Evolutionary conservation across 2,329 filamentous ascomycete genomes (phyloP), one percentile per base, ranked within the genome.

Genomic region (Microascus cirrosus): DNA sequence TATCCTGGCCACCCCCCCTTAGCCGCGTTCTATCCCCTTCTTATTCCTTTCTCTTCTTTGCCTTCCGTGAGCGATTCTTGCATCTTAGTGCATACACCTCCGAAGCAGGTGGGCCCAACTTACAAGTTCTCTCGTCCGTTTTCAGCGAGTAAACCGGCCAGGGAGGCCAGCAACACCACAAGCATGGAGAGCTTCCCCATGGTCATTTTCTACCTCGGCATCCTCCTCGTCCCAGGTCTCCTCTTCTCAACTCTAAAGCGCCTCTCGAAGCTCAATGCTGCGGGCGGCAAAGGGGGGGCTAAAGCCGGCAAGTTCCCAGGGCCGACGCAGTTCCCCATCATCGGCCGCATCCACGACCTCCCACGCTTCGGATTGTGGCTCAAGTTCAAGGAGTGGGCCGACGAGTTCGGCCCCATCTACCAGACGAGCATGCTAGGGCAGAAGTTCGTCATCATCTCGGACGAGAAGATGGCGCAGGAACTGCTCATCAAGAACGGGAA

Each of bases 351-450:
- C 15, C 76, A 78, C 61, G 77, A 79, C 60, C 62, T 79, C 1
- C 73, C 76, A 10, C 70, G 73, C 50, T 73, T 76, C 59, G 66
- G 67, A 24, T 67, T 78, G 64, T 79, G 76, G 77, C 71, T 77
- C 62, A 79, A 78, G 66, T 77, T 79, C 65, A 74, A 75, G 62
- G 73, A 76, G 61, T 76, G 74, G 74, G 72, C 71, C 13, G 69
- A 74, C 56, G 65, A 66, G 20, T 68, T 71, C 54, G 74, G 74
- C 0, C 73, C 74, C 2, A 75, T 77, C 60, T 77, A 73, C 63
- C 68, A 75, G 63, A 75, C 72, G 5, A 70, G 67, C 52, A 70
- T 71, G 57, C 63, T 72, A 36, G 67, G 71, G 48, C 67, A 72
- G 60, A 71, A 67, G 34, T 75, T 76, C 59, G 62, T 76, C 59